phyloP scores from a whole-genome alignment of 495 filamentous ascomycete genomes.

The Tuber umbilicatum region DNA sequence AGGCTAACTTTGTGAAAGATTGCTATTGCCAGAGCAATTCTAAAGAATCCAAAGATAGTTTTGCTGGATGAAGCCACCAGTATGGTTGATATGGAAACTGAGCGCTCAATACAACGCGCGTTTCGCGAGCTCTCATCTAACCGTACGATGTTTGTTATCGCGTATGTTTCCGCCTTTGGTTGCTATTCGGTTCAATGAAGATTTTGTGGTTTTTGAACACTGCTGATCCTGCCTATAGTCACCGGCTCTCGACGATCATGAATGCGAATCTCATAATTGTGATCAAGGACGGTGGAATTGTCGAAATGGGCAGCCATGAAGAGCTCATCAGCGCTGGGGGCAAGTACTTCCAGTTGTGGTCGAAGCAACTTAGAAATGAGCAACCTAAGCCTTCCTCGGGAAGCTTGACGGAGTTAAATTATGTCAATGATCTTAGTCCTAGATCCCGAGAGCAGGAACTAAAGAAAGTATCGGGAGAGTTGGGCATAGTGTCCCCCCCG shows the following conservation, averaged over 20 bases:
- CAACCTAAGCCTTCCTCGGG: conserved; percentile 20
- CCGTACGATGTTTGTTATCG: conserved; percentile 58
- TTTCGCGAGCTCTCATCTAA: conserved; percentile 53
- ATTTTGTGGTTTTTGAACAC: conserved; percentile 34
- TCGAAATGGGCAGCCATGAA: conserved; percentile 60
- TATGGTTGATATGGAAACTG: conserved; percentile 55
- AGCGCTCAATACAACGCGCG: conserved; percentile 64
- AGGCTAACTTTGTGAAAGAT: conserved; percentile 29
- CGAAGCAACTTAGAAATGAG: conserved; percentile 38
- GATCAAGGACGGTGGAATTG: conserved; percentile 57
- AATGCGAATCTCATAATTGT: conserved; percentile 63
- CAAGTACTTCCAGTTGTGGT: conserved; percentile 49
- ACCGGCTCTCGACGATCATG: conserved; percentile 65
- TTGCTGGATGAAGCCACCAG: conserved; percentile 54
- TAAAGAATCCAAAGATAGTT: conserved; percentile 50
- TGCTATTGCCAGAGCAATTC: conserved; percentile 61
- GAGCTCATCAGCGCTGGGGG: conserved; percentile 52
- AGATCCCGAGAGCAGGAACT: conserved; percentile 32
- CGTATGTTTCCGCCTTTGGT: conserved; percentile 45
- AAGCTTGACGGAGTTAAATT: conserved; percentile 26
- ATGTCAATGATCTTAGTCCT: conserved; percentile 34
- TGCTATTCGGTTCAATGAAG: conserved; percentile 7
- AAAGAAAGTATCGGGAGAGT: conserved; percentile 20
- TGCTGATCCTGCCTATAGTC: conserved; percentile 39
- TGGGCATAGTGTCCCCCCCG: background rate